phyloP scores from a whole-genome alignment of 306 rosid species.

The Pyrus communis region DNA sequence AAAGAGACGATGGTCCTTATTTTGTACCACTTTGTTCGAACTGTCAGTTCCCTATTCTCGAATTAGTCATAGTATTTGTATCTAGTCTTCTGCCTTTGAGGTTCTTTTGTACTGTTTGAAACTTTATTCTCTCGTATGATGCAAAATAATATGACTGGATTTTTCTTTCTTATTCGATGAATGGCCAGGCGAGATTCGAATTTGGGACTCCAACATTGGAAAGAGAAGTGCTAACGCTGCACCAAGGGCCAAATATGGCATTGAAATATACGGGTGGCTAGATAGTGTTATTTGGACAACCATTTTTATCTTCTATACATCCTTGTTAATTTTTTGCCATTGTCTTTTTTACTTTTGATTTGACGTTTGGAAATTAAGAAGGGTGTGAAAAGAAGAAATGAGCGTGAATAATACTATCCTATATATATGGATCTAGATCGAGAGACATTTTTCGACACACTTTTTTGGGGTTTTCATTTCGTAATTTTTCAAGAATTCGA shows the following conservation, averaged over 20 bases:
- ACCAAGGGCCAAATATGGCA: neutral
- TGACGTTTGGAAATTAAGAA: no score
- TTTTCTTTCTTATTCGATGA: neutral
- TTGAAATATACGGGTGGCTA: neutral
- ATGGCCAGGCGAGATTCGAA: neutral
- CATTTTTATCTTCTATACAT: no score
- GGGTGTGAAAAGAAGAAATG: no score
- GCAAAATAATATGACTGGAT: neutral
- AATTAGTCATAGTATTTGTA: neutral
- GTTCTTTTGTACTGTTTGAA: neutral
- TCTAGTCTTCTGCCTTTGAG: neutral
- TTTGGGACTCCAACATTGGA: neutral
- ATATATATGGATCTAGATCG: neutral
- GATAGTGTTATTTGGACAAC: no score
- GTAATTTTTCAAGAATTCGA: neutral
- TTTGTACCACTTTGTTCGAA: neutral
- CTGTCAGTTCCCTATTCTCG: neutral
- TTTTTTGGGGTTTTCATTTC: no score
- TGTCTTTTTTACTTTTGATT: no score
- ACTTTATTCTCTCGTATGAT: neutral
- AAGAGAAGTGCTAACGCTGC: neutral
- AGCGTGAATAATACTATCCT: no score
- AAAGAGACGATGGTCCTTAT: slow-evolving; percentile 1
- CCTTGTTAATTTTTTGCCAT: no score
- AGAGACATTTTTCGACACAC: neutral